Conservation (phyloP, 2,329 filamentous ascomycete genomes). For the Stagonosporopsis tanaceti region DNA sequence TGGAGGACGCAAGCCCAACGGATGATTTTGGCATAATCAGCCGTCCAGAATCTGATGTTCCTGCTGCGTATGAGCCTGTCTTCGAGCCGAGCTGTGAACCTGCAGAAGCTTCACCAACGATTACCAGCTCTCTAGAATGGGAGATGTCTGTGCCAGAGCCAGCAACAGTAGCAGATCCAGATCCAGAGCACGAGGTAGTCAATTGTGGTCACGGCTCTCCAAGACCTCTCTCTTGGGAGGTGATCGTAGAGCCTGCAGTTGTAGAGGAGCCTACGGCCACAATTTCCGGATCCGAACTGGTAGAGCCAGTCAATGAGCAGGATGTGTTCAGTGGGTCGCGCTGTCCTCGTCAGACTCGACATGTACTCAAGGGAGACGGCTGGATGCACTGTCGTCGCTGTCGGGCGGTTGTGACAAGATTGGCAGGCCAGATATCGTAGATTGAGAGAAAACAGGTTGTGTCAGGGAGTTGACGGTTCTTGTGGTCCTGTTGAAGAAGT, state of each 20-base stretch:
- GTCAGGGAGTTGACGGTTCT: background rate
- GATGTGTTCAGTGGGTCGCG: background rate
- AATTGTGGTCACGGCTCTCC: background rate
- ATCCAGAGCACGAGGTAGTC: background rate
- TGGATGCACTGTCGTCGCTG: background rate
- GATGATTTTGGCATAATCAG: background rate
- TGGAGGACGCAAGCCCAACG: background rate
- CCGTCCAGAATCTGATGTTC: background rate
- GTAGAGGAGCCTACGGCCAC: no score
- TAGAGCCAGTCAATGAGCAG: no score
- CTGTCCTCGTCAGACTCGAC: background rate
- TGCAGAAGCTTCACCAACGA: background rate
- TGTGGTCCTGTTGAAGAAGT: no score
- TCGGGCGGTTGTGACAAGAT: background rate
- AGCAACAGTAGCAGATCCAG: background rate
- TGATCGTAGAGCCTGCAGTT: background rate
- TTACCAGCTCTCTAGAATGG: background rate
- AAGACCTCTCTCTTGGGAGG: background rate
- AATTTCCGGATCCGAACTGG: no score
- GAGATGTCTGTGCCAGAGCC: background rate
- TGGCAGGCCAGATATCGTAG: background rate
- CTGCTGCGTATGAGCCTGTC: background rate
- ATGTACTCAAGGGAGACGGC: background rate
- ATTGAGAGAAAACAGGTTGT: no score
- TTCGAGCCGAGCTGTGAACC: background rate